phyloP scores from a whole-genome alignment of 2,329 filamentous ascomycete genomes.

The Fusarium nisikadoi region DNA sequence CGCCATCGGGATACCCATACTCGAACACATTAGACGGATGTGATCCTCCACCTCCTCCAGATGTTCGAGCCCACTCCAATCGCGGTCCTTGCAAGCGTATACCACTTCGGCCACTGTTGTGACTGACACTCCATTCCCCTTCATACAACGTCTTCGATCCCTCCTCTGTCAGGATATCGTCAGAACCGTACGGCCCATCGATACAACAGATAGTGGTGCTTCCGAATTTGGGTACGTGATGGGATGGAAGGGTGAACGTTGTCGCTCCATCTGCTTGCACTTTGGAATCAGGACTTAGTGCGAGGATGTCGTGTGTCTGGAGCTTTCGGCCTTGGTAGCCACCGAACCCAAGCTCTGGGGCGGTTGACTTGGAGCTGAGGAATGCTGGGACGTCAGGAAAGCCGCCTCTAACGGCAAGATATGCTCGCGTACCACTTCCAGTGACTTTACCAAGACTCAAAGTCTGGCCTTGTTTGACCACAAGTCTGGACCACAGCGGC shows the following conservation, averaged over 20 bases:
- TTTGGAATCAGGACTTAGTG: background rate
- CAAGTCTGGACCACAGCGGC: background rate
- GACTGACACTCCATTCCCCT: background rate
- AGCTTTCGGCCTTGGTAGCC: constrained; percentile 69
- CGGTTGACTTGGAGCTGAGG: constrained; percentile 69
- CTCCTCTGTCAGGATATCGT: background rate
- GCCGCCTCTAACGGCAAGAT: constrained; percentile 17
- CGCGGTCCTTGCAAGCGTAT: constrained; percentile 69
- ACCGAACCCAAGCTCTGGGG: constrained; percentile 66
- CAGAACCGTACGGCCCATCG: background rate
- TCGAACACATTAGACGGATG: constrained; percentile 64
- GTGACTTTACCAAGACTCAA: background rate
- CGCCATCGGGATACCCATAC: constrained; percentile 26
- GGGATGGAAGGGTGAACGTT: background rate
- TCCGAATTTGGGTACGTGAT: background rate
- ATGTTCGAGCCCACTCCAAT: constrained; percentile 66
- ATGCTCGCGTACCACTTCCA: background rate
- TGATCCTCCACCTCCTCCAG: constrained; percentile 71
- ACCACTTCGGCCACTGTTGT: constrained; percentile 55
- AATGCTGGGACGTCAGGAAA: constrained; percentile 60
- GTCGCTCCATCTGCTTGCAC: too few species aligned
- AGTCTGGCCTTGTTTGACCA: background rate
- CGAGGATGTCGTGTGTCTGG: constrained; percentile 50
- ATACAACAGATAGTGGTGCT: background rate
- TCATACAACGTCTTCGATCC: background rate